Percentiles rank a stretch among this genome's conserved stretches.
These are phyloP conservation scores for Terfezia boudieri DNA, from an alignment of 495 filamentous ascomycete genomes.

Conservation along the genomic window DNA sequence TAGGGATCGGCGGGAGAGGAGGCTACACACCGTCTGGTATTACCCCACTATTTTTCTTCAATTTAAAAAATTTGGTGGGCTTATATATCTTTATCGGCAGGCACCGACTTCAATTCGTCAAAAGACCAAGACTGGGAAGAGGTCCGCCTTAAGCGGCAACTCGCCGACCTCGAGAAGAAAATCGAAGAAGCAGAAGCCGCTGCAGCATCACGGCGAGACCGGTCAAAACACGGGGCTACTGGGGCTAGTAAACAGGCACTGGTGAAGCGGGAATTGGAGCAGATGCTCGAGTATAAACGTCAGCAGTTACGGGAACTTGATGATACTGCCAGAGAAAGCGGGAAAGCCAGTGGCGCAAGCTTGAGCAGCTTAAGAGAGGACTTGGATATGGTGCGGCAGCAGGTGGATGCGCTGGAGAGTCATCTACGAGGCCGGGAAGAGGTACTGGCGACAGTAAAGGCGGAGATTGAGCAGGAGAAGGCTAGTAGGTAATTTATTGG, in stretches of 20 bases:
- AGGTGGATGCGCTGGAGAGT: constrained; percentile 46
- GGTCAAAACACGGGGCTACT: constrained; percentile 24
- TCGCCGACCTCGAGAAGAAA: constrained; percentile 67
- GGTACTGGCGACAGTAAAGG: constrained; percentile 33
- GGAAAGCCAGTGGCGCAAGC: constrained; percentile 36
- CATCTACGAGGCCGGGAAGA: constrained; percentile 37
- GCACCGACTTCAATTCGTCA: constrained; percentile 56
- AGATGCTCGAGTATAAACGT: constrained; percentile 64
- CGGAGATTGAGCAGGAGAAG: constrained; percentile 45
- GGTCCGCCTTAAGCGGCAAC: constrained; percentile 76
- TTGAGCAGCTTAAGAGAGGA: constrained; percentile 40
- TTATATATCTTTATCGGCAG: constrained; percentile 1
- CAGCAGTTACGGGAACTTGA: constrained; percentile 42
- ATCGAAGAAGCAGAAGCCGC: constrained; percentile 51
- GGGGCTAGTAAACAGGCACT: constrained; percentile 44
- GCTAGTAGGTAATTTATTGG: neutral
- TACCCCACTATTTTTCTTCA: neutral
- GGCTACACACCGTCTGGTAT: constrained; percentile 36
- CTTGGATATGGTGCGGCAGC: constrained; percentile 51
- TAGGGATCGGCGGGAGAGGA: constrained; percentile 63
- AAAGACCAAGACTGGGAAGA: constrained; percentile 86
- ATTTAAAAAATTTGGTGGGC: neutral
- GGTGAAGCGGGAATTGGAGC: constrained; percentile 80
- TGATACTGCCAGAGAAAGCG: constrained; percentile 43
- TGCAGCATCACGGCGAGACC: constrained; percentile 32